Conservation (phyloP, 176 grass and related monocot species). For the Carex myosuroides region DNA sequence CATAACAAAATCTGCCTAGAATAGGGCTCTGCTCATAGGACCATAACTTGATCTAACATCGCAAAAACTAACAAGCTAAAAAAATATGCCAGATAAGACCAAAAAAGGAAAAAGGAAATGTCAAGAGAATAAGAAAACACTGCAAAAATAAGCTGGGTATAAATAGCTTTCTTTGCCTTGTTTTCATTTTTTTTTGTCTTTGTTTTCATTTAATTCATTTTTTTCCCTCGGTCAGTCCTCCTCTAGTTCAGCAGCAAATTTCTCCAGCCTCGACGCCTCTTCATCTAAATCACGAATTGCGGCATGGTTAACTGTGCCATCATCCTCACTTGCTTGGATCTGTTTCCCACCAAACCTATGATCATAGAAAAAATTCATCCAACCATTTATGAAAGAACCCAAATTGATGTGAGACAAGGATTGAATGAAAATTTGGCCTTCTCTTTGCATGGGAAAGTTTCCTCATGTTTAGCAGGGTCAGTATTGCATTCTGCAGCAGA, state of each 20-base stretch:
- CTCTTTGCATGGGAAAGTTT: background rate
- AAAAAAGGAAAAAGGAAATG: background rate
- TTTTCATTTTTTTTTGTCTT: background rate
- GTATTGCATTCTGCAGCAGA: background rate
- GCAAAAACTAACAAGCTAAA: background rate
- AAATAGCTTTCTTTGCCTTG: background rate
- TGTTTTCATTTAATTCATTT: background rate
- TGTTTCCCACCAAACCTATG: conserved; percentile 79
- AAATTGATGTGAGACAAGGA: background rate
- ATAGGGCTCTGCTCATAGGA: background rate
- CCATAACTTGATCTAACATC: background rate
- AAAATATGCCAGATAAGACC: background rate
- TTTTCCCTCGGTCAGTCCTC: conserved; percentile 23
- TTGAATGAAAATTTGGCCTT: background rate
- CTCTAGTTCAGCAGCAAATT: conserved; percentile 78
- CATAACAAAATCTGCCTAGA: conserved; percentile 17
- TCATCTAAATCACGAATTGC: conserved; percentile 76
- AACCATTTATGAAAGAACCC: background rate
- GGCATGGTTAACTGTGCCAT: conserved; percentile 72
- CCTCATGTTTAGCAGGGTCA: background rate
- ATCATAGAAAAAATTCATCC: background rate
- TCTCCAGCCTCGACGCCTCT: conserved; percentile 68
- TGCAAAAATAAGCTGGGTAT: background rate
- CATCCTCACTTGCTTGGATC: conserved; percentile 71
- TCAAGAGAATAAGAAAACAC: conserved; percentile 7